A percentile compares a stretch with the other conserved stretches of the same genome.
Conservation (phyloP, 176 grass and related monocot species). For the Paspalum vaginatum region DNA sequence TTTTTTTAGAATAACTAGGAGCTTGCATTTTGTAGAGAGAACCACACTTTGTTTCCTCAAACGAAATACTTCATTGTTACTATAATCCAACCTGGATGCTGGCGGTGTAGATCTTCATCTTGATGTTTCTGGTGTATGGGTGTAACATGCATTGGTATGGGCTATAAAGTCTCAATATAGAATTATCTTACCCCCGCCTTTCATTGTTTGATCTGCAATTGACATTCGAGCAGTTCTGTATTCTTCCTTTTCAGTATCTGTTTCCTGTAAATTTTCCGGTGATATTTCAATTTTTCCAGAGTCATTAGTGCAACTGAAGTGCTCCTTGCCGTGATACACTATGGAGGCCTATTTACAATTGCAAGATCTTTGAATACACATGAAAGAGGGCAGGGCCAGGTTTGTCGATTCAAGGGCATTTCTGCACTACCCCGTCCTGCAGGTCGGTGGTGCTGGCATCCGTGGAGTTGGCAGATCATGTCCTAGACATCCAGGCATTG, state of each 20-base stretch:
- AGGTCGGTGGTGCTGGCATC: conserved; percentile 40
- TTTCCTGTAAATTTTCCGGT: neutral
- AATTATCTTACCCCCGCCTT: neutral
- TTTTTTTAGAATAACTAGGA: no score
- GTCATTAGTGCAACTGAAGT: neutral
- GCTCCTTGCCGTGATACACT: neutral
- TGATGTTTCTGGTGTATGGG: neutral
- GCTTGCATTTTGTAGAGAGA: conserved; percentile 20
- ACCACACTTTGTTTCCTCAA: neutral
- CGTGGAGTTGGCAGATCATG: conserved; percentile 53
- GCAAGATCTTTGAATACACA: neutral
- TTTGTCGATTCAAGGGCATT: conserved; percentile 4
- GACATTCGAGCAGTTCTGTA: neutral
- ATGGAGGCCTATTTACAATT: neutral
- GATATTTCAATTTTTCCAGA: neutral
- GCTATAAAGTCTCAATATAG: neutral
- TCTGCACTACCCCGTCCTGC: neutral
- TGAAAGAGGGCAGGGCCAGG: neutral
- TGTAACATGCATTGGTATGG: neutral
- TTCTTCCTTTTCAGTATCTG: neutral
- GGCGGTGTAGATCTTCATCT: neutral
- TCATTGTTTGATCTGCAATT: neutral
- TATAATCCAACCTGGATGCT: neutral
- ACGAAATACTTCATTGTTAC: neutral
- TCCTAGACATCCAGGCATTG: conserved; percentile 30